Evolutionary conservation across 75 land plant genomes (phyloP), one percentile per base, ranked within the genome.

Genomic region (Selaginella moellendorffii): DNA sequence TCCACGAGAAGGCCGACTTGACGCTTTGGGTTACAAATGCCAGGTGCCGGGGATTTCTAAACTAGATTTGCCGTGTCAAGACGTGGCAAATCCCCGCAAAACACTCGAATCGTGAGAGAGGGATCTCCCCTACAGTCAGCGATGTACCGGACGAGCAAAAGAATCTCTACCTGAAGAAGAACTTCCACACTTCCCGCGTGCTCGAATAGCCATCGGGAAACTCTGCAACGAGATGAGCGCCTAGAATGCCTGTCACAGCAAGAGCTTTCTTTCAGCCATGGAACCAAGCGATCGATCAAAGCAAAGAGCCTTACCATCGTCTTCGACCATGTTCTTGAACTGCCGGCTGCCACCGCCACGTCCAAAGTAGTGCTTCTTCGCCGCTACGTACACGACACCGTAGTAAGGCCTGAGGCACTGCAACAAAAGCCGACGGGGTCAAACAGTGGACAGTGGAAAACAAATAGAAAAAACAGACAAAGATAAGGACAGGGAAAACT

Each of bases 301-400:
- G 24, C n/a, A 9, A 8, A 18, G 5, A 19, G 5, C 24, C 79
- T 72, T 62, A 92, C 99, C 97, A 69, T 90, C 91, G 63, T 81
- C 83, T 29, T 95, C 96, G 1, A 84, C 80, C 18, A 95, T 25
- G 56, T 75, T 69, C 54, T 80, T 61, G 59, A 95, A 95, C 12
- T 78, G 82, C 19, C 91, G 74, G 5, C 96, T 83, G 24, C 76
- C 81, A 24, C 96, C 96, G 30, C 66, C 72, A 2, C 83, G 90
- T 53, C 97, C 97, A 82, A 83, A 90, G 60, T 89, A 95, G 71
- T 95, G 77, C 65, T 82, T 95, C 69, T 95, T 95, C 65, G 75
- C 99, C 36, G 99, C 90, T 80, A 90, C 42, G 63, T 95, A 95
- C 9, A 89, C 72, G 10, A 84, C 88, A 73, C 90, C 96, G 74